phyloP scores from a whole-genome alignment of 2,329 filamentous ascomycete genomes.

The Karstenula rhodostoma region DNA sequence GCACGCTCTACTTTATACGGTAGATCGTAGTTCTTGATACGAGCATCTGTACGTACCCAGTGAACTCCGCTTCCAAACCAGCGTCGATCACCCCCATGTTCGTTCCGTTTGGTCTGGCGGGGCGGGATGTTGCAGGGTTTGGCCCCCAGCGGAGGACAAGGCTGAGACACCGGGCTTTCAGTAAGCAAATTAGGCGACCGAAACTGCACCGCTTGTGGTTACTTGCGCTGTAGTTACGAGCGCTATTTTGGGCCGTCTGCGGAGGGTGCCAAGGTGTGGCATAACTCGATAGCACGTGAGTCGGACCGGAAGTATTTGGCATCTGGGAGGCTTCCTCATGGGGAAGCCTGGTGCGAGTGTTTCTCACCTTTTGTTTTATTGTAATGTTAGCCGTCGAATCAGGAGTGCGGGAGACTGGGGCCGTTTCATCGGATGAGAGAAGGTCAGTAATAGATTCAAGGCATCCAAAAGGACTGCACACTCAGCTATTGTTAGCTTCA shows the following conservation, averaged over 20 bases:
- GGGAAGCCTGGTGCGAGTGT: not conserved
- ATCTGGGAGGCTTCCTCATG: not conserved
- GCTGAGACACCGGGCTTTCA: constrained; percentile 18
- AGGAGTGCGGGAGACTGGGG: not conserved
- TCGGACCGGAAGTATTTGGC: too few relatives aligned
- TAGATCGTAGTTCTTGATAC: not conserved
- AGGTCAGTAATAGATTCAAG: not conserved
- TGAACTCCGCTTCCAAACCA: not conserved
- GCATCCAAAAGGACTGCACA: not conserved
- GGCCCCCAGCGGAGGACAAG: constrained; percentile 14
- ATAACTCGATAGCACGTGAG: not conserved
- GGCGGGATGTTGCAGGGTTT: not conserved
- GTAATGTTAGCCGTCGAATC: not conserved
- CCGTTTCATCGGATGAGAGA: not conserved
- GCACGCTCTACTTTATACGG: not conserved
- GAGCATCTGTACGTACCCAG: not conserved
- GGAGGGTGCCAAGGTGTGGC: constrained; percentile 6
- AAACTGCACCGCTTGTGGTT: not conserved
- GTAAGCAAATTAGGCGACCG: constrained; percentile 1
- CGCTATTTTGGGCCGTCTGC: not conserved
- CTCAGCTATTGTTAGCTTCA: not conserved
- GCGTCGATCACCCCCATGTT: not conserved
- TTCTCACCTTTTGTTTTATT: not conserved
- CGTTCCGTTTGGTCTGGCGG: not conserved
- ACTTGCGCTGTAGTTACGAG: not conserved